These are phyloP conservation scores for Cyberlindnera galapagoensis DNA, from an alignment of 805 yeast genomes.

Conservation along the genomic window DNA sequence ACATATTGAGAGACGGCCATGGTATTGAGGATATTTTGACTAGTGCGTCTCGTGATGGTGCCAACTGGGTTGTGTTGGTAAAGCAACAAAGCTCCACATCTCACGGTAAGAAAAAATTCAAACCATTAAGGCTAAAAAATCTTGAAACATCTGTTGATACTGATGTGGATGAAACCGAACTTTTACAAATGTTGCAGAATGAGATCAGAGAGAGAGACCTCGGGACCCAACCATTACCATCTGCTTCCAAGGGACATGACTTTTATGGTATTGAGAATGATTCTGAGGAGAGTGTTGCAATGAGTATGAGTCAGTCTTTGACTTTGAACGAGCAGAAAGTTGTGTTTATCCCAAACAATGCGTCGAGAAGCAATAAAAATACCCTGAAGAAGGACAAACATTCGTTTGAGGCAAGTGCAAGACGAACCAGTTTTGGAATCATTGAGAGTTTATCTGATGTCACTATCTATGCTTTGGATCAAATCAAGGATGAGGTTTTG, in stretches of 20 bases:
- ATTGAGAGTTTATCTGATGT: conserved; percentile 52
- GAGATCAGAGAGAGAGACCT: conserved; percentile 18
- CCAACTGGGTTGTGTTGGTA: conserved; percentile 69
- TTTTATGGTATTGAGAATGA: conserved; percentile 18
- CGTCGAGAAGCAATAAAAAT: conserved; percentile 71
- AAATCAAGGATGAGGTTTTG: conserved; percentile 70
- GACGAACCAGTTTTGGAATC: conserved; percentile 48
- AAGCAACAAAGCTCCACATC: conserved; percentile 50
- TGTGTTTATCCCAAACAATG: conserved; percentile 67
- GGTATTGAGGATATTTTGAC: conserved; percentile 59
- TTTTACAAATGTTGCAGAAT: conserved; percentile 37
- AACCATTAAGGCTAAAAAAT: conserved; percentile 70
- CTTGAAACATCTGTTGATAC: conserved; percentile 52
- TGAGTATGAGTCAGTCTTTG: conserved; percentile 20
- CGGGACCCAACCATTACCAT: conserved; percentile 1
- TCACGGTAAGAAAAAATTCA: conserved; percentile 41
- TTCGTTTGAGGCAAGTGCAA: conserved; percentile 70
- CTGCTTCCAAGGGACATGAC: conserved; percentile 15
- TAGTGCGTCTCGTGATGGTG: conserved; percentile 62
- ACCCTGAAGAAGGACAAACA: conserved; percentile 70
- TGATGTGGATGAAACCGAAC: conserved; percentile 69
- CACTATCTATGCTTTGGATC: conserved; percentile 75
- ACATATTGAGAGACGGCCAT: conserved; percentile 41
- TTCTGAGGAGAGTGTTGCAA: conserved; percentile 21
- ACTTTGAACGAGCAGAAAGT: conserved; percentile 46